phyloP scores from a whole-genome alignment of 352 stramenopile genomes.

The Elongisporangium prolatum region DNA sequence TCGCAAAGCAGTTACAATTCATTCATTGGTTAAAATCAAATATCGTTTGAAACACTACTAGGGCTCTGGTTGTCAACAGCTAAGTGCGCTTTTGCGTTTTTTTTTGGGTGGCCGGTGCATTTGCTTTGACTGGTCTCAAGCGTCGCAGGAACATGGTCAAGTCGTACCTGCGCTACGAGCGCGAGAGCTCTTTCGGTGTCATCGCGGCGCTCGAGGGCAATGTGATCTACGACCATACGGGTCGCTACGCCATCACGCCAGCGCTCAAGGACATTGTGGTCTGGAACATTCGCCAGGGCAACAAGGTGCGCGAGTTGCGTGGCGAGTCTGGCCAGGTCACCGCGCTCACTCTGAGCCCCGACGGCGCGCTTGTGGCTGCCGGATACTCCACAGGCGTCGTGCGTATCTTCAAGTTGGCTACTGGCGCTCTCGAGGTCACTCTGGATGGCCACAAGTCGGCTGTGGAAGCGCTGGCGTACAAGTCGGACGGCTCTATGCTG shows the following conservation, averaged over 20 bases:
- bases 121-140: neutral
- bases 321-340: conserved; percentile 67
- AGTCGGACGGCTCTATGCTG: conserved; percentile 70
- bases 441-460: conserved; percentile 87
- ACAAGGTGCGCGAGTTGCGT: conserved; percentile 72
- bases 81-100: neutral
- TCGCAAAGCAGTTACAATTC: neutral
- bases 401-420: conserved; percentile 75
- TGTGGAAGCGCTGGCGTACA: conserved; percentile 77
- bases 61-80: neutral
- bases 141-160: conserved; percentile 66
- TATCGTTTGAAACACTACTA: neutral
- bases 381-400: conserved; percentile 84
- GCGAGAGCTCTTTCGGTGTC: conserved; percentile 86
- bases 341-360: conserved; percentile 66
- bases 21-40: neutral
- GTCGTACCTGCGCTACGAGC: conserved; percentile 92
- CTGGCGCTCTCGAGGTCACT: conserved; percentile 72
- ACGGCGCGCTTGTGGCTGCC: conserved; percentile 70
- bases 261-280: conserved; percentile 89
- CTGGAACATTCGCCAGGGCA: conserved; percentile 90
- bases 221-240: conserved; percentile 83
- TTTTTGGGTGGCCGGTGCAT: neutral
- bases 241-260: conserved; percentile 81
- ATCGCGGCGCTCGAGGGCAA: conserved; percentile 88